Base-by-base conservation (phyloP, 1,284 basidiomycete species). In the Austroboletus rostrupii region DNA sequence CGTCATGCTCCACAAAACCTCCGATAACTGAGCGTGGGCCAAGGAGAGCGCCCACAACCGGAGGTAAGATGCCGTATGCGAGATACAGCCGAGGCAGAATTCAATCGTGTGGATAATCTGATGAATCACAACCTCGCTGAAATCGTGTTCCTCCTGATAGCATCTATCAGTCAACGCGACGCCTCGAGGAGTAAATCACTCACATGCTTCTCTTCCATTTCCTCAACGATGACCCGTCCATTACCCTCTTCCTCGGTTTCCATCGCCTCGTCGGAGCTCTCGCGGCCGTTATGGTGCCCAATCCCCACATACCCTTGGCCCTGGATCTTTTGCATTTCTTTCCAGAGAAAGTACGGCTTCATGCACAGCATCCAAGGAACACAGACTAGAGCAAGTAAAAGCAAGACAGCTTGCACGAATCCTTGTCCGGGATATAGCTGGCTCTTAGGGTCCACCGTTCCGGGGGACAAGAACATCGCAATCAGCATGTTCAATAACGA, bases 61-160 rank as follows among this genome's bases (percentile, higher is more conserved):
- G 47, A 99, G 85, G 73, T 99, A 99, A 20, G 95, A 98, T 9
- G 96, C 97, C 3, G 97, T 99, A 73, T 99, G 97, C 57, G 97
- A 99, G 67, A 99, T 97, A 71, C 96, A 97, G 19, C 95, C 86
- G 35, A 99, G 82, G 67, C 96, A 98, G 76, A 98, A 99, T 74
- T 99, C 97, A 70, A 97, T 97, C 23, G 95, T 97, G 71, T 96
- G 94, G 63, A 99, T 99, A 57, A 97, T 79, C 70, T 98, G 96
- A 73, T 99, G 94, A 53, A 99, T 92, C 38, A 97, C 81, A 44
- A 97, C 83, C 72, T 99, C 96, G 64, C 93, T 80, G 69, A 98
- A 92, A 66, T 97, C 94, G 67, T 94, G 82, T 46, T 85, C 72
- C 65, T 85, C 84, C 83, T 87, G 61, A 57, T 49, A 57, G 50